Conservation (phyloP, 2,329 filamentous ascomycete species). For the Neurospora crassa region DNA sequence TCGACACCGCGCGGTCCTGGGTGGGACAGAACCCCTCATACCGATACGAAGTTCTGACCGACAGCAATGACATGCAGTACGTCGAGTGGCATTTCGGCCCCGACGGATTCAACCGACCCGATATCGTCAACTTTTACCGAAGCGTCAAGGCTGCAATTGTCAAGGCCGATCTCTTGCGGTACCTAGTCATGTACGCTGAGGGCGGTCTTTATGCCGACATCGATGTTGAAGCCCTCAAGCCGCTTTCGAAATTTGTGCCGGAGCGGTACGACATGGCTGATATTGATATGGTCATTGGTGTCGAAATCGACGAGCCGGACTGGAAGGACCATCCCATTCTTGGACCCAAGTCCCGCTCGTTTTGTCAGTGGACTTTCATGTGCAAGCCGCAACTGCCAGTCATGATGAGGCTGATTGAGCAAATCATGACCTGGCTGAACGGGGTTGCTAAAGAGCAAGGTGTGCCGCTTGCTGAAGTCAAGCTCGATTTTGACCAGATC, state of each 20-base stretch:
- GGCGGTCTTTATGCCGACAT: conserved; percentile 43
- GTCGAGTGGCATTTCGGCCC: conserved; percentile 60
- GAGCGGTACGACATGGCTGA: conserved; percentile 52
- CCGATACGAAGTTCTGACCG: conserved; percentile 61
- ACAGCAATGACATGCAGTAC: conserved; percentile 57
- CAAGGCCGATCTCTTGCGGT: conserved; percentile 56
- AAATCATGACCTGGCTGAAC: conserved; percentile 58
- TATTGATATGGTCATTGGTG: conserved; percentile 60
- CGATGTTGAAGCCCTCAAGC: conserved; percentile 32
- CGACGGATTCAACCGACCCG: conserved; percentile 53
- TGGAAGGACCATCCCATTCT: conserved; percentile 55
- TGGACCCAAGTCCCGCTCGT: conserved; percentile 58
- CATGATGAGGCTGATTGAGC: conserved; percentile 58
- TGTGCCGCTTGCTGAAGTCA: conserved; percentile 48
- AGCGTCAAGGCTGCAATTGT: conserved; percentile 54
- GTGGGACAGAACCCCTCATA: conserved; percentile 54
- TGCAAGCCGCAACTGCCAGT: conserved; percentile 57
- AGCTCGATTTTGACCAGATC: conserved; percentile 62
- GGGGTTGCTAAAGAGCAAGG: conserved; percentile 49
- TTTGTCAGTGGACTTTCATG: conserved; percentile 70
- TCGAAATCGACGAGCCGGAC: conserved; percentile 62
- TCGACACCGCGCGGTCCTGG: conserved; percentile 54
- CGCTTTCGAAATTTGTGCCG: conserved; percentile 45
- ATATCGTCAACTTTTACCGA: conserved; percentile 54
- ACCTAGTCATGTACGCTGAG: conserved; percentile 58